A percentile compares a stretch with the other conserved stretches of the same genome.
These are phyloP conservation scores for barrel medic (Medicago truncatula) DNA, from an alignment of 306 rosid species.

Conservation along the genomic window MtrunA17r5.0-ANR NC_053043.1:10768501-10769000, in stretches of 20 bases:
- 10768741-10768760: neutral
- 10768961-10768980: neutral
- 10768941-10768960: slow-evolving; percentile 37
- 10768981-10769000: neutral
- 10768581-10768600: too few relatives aligned
- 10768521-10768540: too few relatives aligned
- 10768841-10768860: slow-evolving; percentile 26
- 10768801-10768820: neutral
- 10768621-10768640: too few relatives aligned
- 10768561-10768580: too few relatives aligned
- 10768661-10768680: too few relatives aligned
- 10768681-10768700: too few relatives aligned
- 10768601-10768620: too few relatives aligned
- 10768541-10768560: too few relatives aligned
- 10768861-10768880: slow-evolving; percentile 17
- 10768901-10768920: slow-evolving; percentile 35
- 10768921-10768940: slow-evolving; percentile 31
- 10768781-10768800: neutral
- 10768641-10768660: too few relatives aligned
- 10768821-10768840: neutral
- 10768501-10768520: too few relatives aligned
- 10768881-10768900: slow-evolving; percentile 35
- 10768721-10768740: neutral
- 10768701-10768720: neutral
- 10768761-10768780: slow-evolving; percentile 15